Evolutionary conservation across 306 rosid genomes (phyloP).

Genomic region (Inga oerstediana): DNA sequence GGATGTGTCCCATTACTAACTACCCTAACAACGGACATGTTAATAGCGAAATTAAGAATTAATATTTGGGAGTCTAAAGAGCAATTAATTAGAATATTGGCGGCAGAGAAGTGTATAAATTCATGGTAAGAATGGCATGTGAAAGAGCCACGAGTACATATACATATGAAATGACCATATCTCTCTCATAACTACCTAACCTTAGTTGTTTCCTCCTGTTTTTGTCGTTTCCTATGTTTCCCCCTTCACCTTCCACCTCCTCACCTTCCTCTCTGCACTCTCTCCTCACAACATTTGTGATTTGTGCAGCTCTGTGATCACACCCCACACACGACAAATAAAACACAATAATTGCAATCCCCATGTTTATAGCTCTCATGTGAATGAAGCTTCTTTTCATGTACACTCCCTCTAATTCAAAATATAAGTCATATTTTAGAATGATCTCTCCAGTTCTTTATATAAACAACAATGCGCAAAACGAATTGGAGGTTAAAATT

Average conservation of each 20-base stretch:
- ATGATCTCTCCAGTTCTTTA: too few species aligned
- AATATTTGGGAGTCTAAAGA: neutral
- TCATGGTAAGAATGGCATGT: neutral
- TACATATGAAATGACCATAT: neutral
- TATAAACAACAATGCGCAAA: too few species aligned
- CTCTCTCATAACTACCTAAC: neutral
- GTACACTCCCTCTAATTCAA: too few species aligned
- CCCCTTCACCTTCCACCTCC: neutral
- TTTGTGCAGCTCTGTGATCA: neutral
- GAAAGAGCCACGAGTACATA: neutral
- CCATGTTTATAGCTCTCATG: neutral
- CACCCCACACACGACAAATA: neutral
- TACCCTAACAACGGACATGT: slow-evolving; percentile 21
- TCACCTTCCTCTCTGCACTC: neutral
- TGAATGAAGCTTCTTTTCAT: neutral
- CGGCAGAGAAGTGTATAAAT: neutral
- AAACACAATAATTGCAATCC: neutral
- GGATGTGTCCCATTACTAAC: slow-evolving; percentile 19
- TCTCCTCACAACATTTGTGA: neutral
- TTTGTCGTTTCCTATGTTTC: slow-evolving; percentile 1
- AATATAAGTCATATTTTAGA: too few species aligned
- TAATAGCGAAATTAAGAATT: neutral
- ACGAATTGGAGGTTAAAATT: too few species aligned
- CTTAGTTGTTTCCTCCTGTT: neutral
- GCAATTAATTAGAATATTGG: slow-evolving; percentile 10